Conservation (phyloP, 257 asterid species). For the Parsonsia alboflavescens region DNA sequence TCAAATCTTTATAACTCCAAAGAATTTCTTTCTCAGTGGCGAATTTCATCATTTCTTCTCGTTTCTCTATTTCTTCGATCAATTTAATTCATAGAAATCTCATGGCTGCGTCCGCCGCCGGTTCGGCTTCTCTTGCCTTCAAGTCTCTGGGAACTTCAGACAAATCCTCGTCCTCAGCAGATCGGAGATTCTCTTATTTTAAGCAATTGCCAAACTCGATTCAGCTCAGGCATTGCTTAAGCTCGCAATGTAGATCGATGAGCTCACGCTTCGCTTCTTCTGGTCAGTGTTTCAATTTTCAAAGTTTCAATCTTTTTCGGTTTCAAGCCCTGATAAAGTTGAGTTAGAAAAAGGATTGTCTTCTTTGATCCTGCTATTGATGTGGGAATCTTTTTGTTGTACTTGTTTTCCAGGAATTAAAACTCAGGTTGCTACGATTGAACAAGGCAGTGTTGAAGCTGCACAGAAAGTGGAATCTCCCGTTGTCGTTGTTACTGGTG, state of each 20-base stretch:
- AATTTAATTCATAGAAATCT: slow-evolving; percentile 17
- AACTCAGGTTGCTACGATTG: slow-evolving; percentile 62
- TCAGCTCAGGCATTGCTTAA: slow-evolving; percentile 29
- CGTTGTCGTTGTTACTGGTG: slow-evolving; percentile 86
- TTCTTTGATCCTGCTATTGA: neutral
- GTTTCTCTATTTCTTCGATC: slow-evolving; percentile 1
- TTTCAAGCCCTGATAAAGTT: neutral
- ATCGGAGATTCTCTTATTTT: slow-evolving; percentile 32
- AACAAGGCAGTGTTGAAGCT: slow-evolving; percentile 44
- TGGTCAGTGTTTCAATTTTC: slow-evolving; percentile 31
- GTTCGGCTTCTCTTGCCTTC: slow-evolving; percentile 50
- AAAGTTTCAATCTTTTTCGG: neutral
- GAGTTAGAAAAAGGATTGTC: neutral
- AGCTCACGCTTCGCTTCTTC: slow-evolving; percentile 37
- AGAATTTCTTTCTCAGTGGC: slow-evolving; percentile 9
- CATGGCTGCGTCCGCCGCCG: slow-evolving; percentile 55
- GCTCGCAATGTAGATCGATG: slow-evolving; percentile 45
- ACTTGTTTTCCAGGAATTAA: slow-evolving; percentile 45
- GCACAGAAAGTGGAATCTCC: slow-evolving; percentile 65
- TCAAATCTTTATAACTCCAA: slow-evolving; percentile 11
- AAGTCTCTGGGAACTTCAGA: slow-evolving; percentile 26
- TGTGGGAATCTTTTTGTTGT: neutral
- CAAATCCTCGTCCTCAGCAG: slow-evolving; percentile 16
- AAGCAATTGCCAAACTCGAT: slow-evolving; percentile 23
- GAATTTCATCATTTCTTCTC: slow-evolving; percentile 5